Evolutionary conservation across 2,329 filamentous ascomycete genomes (phyloP).

Genomic region (Diplocarpon mali): DNA sequence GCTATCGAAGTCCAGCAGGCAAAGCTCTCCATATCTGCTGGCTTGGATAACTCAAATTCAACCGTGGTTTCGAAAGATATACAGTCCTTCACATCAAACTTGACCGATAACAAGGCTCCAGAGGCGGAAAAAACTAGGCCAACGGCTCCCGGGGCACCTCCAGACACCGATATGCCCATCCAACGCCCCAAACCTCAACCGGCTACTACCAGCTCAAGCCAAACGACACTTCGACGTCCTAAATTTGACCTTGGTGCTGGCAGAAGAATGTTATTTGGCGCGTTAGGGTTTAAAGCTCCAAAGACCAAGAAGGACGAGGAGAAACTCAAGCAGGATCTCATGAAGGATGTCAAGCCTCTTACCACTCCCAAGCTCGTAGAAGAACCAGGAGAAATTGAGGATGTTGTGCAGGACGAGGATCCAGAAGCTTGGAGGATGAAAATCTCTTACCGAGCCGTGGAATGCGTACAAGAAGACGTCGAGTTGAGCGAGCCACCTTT

Average conservation of each 20-base stretch:
- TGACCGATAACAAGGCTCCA: neutral
- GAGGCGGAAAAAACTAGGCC: neutral
- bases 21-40: neutral
- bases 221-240: constrained; percentile 13
- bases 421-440: constrained; percentile 61
- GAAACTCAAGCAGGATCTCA: constrained; percentile 46
- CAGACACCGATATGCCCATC: constrained; percentile 1
- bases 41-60: neutral
- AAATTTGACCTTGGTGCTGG: constrained; percentile 48
- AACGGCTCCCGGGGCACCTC: neutral
- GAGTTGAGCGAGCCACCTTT: constrained; percentile 70
- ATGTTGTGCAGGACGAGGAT: constrained; percentile 33
- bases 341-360: constrained; percentile 39
- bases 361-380: constrained; percentile 22
- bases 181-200: constrained; percentile 4
- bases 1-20: neutral
- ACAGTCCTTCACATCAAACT: neutral
- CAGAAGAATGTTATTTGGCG: constrained; percentile 58
- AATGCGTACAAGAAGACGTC: constrained; percentile 65
- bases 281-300: constrained; percentile 58
- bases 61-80: neutral
- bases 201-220: constrained; percentile 8
- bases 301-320: constrained; percentile 59
- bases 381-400: constrained; percentile 10
- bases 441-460: constrained; percentile 67